Conservation (phyloP, 805 yeast genomes). For the Jamesozyma rosinii region DNA sequence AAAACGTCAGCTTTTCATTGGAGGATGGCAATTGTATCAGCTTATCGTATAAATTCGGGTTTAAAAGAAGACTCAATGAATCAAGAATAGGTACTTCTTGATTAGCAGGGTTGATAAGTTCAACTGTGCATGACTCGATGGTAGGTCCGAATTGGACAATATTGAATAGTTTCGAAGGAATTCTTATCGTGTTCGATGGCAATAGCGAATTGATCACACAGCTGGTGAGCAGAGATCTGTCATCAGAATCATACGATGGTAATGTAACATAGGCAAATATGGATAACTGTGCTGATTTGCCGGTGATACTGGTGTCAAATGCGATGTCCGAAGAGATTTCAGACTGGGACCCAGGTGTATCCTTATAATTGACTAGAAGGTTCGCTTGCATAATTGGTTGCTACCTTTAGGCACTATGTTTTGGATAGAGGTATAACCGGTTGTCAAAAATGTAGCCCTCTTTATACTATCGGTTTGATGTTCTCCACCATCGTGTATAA, state of each 20-base stretch:
- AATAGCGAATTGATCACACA: background rate
- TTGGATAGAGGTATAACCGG: too few species aligned
- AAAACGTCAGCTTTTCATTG: constrained; percentile 14
- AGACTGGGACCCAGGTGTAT: background rate
- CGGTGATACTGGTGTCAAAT: background rate
- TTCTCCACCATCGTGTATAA: too few species aligned
- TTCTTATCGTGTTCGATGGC: background rate
- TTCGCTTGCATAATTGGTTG: background rate
- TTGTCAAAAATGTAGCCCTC: too few species aligned
- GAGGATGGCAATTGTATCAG: constrained; percentile 9
- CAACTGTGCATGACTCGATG: constrained; percentile 12
- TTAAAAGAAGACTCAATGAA: constrained; percentile 11
- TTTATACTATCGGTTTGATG: too few species aligned
- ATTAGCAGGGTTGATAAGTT: constrained; percentile 1
- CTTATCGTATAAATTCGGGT: constrained; percentile 16
- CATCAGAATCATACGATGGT: background rate
- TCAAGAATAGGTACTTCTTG: constrained; percentile 8
- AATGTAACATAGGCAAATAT: background rate
- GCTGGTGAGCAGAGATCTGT: background rate
- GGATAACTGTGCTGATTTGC: background rate
- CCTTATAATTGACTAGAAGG: background rate
- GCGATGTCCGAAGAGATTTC: background rate
- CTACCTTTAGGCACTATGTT: too few species aligned
- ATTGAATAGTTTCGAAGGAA: background rate
- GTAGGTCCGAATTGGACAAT: constrained; percentile 2